Evolutionary conservation across 1,284 basidiomycete genomes (phyloP), one percentile per base, ranked within the genome.

Genomic region (Marasmius fiardii): DNA sequence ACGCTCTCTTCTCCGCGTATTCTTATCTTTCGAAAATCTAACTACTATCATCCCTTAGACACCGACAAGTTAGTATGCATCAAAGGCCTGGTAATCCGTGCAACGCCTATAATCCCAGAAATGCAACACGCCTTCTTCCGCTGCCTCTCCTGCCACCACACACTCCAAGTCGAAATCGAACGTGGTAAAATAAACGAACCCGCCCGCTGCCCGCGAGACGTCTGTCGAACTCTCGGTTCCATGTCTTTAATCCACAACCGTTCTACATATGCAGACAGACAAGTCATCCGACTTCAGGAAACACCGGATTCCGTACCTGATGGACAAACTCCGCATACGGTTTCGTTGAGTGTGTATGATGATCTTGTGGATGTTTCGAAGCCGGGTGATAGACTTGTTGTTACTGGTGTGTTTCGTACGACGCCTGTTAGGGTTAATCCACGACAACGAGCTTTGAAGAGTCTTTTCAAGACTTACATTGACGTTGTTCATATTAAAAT

Each of bases 81-180:
- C 74, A 98, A 96, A 68, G 96, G 97, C 52, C 85, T 99, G 4
- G 95, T 99, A 62, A 99, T 99, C 63, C 92, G 97, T 41, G 93
- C 95, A 0, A 98, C 96, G 0, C 93, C 96, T 3, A 90, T 99
- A 66, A 98, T 99, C 56, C 96, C 97, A 1, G 96, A 99, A 72
- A 99, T 99, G 97, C 95, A 94, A 74, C 82, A 86, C 66, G 96
- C 95, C 31, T 99, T 99, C 78, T 99, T 99, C 85, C 91, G 95
- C 48, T 99, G 96, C 74, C 77, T 93, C n/a, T 90, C 89, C 39
- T 99, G 97, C 71, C 90, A 90, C 57, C 95, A 99, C 71, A 97
- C 95, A 4, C 86, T 95, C 6, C 90, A 93, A 67, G 92, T 93
- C 60, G 95, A 97, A 67, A 97, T 99, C 55, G 95, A 98, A 71